phyloP scores from a whole-genome alignment of 2,329 filamentous ascomycete genomes.

The Dactylella cylindrospora region DNA sequence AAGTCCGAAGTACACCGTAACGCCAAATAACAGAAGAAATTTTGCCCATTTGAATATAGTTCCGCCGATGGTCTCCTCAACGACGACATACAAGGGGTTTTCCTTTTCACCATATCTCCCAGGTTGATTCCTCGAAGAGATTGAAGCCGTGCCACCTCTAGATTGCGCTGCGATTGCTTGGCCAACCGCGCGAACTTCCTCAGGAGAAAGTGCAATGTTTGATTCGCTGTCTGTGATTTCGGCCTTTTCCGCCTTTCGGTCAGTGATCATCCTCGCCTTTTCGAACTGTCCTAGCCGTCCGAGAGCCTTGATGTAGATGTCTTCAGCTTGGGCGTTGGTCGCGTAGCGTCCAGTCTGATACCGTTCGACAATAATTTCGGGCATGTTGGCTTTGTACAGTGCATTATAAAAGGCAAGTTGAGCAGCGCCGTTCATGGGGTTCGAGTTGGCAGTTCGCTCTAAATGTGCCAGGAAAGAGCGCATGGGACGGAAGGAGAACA shows the following conservation, averaged over 20 bases:
- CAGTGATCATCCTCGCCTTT: conserved; percentile 48
- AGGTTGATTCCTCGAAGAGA: conserved; percentile 54
- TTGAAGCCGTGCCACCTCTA: conserved; percentile 66
- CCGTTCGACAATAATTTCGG: conserved; percentile 85
- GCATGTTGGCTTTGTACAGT: conserved; percentile 87
- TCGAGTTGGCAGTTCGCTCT: conserved; percentile 90
- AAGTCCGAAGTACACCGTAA: conserved; percentile 76
- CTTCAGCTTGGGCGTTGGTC: conserved; percentile 73
- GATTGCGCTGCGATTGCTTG: conserved; percentile 76
- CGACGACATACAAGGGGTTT: conserved; percentile 89
- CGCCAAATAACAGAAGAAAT: conserved; percentile 75
- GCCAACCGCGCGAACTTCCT: conserved; percentile 71
- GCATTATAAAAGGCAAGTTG: conserved; percentile 95
- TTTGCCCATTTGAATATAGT: conserved; percentile 88
- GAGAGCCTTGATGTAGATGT: conserved; percentile 75
- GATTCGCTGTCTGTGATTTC: conserved; percentile 56
- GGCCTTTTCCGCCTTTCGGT: conserved; percentile 52
- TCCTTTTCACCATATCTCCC: conserved; percentile 68
- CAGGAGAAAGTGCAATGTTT: conserved; percentile 54
- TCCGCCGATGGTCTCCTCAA: conserved; percentile 81
- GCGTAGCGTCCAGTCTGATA: conserved; percentile 86
- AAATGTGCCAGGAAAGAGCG: conserved; percentile 69
- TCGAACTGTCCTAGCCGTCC: conserved; percentile 50
- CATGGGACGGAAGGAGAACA: conserved; percentile 32
- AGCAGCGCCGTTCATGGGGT: conserved; percentile 79